phyloP scores from a whole-genome alignment of 1,139 yeast genomes.

The Starmera stellimalicola region DNA sequence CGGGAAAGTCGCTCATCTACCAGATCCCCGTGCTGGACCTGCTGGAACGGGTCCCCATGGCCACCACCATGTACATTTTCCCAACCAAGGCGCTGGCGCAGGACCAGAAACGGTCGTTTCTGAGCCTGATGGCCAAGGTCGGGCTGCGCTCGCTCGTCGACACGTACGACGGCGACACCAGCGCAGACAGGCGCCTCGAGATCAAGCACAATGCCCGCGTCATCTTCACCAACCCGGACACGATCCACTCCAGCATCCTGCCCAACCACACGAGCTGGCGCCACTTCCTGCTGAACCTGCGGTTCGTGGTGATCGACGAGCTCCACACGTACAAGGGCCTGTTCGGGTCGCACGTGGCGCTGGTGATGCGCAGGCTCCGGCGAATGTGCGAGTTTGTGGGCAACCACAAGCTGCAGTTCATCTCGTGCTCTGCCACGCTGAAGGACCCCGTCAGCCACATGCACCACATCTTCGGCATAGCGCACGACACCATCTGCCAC shows the following conservation, averaged over 20 bases:
- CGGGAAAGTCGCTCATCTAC: slow-evolving; percentile 88
- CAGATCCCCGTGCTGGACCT: slow-evolving; percentile 71
- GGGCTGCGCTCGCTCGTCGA: slow-evolving; percentile 40
- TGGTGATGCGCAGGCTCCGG: slow-evolving; percentile 69
- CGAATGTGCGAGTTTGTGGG: slow-evolving; percentile 50
- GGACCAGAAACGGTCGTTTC: slow-evolving; percentile 79
- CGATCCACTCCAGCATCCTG: slow-evolving; percentile 74
- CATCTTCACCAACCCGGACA: slow-evolving; percentile 91
- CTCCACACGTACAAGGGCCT: slow-evolving; percentile 83
- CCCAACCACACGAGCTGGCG: slow-evolving; percentile 74
- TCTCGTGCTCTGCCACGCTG: slow-evolving; percentile 92
- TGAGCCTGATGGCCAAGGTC: slow-evolving; percentile 42
- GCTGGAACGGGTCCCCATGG: slow-evolving; percentile 36
- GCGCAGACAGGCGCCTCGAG: slow-evolving; percentile 36
- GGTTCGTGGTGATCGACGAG: slow-evolving; percentile 80
- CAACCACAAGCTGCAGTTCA: slow-evolving; percentile 44
- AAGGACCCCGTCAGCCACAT: slow-evolving; percentile 64
- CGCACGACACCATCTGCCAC: slow-evolving; percentile 35
- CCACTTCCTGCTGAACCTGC: slow-evolving; percentile 51
- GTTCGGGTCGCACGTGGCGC: slow-evolving; percentile 87
- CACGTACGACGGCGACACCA: slow-evolving; percentile 93
- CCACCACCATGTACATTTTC: slow-evolving; percentile 80
- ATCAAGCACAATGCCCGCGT: slow-evolving; percentile 62
- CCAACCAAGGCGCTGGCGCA: slow-evolving; percentile 98
- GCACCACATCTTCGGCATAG: slow-evolving; percentile 61